These are phyloP conservation scores for Neurospora sp. DNA, from an alignment of 495 filamentous ascomycete species.

Conservation along the genomic window DNA sequence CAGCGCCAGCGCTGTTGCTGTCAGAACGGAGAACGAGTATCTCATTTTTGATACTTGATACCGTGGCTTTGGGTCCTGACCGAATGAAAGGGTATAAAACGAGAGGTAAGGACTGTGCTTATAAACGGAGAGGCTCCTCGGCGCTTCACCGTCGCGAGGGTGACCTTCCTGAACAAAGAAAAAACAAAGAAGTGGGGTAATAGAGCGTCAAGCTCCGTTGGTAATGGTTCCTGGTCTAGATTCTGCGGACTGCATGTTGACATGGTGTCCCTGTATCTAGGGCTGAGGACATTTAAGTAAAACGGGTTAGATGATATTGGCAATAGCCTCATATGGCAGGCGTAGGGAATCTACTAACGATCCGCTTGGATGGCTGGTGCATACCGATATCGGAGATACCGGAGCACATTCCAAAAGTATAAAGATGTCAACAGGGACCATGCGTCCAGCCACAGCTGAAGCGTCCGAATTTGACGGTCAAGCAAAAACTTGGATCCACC, in stretches of 20 bases:
- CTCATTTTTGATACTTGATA: constrained; percentile 4
- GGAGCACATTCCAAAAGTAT: neutral
- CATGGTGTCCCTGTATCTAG: neutral
- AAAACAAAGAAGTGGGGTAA: neutral
- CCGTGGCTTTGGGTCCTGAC: neutral
- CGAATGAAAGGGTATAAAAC: neutral
- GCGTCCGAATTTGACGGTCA: neutral
- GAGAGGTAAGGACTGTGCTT: neutral
- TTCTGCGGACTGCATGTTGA: neutral
- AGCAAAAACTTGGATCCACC: neutral
- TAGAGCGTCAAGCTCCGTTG: neutral
- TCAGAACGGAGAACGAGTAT: neutral
- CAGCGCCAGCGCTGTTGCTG: neutral
- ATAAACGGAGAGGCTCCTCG: neutral
- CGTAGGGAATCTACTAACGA: neutral
- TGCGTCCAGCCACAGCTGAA: neutral
- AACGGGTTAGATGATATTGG: neutral
- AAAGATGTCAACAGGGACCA: neutral
- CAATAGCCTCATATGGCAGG: neutral
- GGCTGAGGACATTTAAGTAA: neutral
- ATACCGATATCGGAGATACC: neutral
- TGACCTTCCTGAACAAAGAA: neutral
- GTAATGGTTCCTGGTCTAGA: neutral
- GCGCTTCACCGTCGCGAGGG: neutral
- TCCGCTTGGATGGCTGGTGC: neutral